These are phyloP conservation scores for Penicillium paneum DNA, from an alignment of 2,329 filamentous ascomycete genomes.

Conservation along the genomic window DNA sequence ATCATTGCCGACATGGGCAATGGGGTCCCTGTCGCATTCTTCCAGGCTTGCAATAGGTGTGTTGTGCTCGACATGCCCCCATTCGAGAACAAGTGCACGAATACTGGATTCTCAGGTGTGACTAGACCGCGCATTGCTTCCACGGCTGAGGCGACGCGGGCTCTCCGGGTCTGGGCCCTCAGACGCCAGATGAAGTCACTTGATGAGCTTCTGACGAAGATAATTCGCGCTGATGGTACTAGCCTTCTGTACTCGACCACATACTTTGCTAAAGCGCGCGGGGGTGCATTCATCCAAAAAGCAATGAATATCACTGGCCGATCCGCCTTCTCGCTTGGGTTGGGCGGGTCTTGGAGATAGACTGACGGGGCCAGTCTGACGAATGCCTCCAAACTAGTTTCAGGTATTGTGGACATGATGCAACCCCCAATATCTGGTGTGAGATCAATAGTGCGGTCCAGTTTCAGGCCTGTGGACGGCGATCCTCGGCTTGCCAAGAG, in stretches of 20 bases:
- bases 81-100: conserved; percentile 52
- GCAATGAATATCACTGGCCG: conserved; percentile 41
- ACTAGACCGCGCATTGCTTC: conserved; percentile 31
- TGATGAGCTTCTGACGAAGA: conserved; percentile 40
- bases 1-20: conserved; percentile 44
- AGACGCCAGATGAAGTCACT: conserved; percentile 34
- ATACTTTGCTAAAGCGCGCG: conserved; percentile 48
- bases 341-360: conserved; percentile 38
- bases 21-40: conserved; percentile 27
- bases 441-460: not conserved
- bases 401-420: conserved; percentile 10
- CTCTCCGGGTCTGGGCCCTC: conserved; percentile 20
- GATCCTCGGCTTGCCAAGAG: conserved; percentile 12
- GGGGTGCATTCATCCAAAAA: conserved; percentile 50
- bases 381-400: conserved; percentile 31
- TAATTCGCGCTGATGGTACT: conserved; percentile 43
- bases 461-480: not conserved
- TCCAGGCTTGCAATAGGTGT: conserved; percentile 42
- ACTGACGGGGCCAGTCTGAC: conserved; percentile 37
- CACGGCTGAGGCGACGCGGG: conserved; percentile 35
- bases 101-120: conserved; percentile 28
- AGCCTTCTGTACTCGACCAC: conserved; percentile 44
- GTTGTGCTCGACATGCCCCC: conserved; percentile 45
- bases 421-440: not conserved
- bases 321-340: conserved; percentile 5